Evolutionary conservation across 75 land plant species (phyloP).

Genomic region (Azolla pinnata): DNA sequence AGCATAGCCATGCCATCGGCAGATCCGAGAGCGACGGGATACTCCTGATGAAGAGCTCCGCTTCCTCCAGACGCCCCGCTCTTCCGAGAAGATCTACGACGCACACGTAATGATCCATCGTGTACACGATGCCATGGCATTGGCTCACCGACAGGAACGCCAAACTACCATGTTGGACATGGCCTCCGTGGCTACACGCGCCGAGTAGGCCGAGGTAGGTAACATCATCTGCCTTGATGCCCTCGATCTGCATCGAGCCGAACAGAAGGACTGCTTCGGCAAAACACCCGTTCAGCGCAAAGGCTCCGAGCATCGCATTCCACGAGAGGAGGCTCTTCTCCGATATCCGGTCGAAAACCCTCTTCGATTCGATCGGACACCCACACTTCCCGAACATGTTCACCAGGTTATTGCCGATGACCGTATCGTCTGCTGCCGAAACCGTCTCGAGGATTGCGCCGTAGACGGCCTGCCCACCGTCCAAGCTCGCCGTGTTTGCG

Average conservation of each 20-base stretch:
- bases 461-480: slow-evolving; percentile 38
- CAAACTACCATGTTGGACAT: background rate
- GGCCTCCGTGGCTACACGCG: background rate
- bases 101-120: background rate
- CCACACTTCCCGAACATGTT: slow-evolving; percentile 3
- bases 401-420: background rate
- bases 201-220: slow-evolving; percentile 8
- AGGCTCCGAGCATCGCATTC: slow-evolving; percentile 9
- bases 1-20: background rate
- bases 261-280: slow-evolving; percentile 14
- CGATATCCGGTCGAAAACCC: slow-evolving; percentile 2
- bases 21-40: background rate
- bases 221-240: slow-evolving; percentile 29
- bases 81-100: background rate
- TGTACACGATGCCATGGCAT: background rate
- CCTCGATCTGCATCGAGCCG: background rate
- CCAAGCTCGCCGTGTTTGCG: slow-evolving; percentile 23
- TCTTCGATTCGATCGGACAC: background rate
- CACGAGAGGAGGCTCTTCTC: background rate
- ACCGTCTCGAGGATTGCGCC: slow-evolving; percentile 19
- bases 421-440: background rate
- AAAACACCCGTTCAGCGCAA: background rate
- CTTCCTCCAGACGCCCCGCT: background rate
- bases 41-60: background rate
- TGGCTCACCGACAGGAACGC: background rate